Base-by-base conservation (phyloP, 768 basidiomycete genomes). In the Mycena floridula region DNA sequence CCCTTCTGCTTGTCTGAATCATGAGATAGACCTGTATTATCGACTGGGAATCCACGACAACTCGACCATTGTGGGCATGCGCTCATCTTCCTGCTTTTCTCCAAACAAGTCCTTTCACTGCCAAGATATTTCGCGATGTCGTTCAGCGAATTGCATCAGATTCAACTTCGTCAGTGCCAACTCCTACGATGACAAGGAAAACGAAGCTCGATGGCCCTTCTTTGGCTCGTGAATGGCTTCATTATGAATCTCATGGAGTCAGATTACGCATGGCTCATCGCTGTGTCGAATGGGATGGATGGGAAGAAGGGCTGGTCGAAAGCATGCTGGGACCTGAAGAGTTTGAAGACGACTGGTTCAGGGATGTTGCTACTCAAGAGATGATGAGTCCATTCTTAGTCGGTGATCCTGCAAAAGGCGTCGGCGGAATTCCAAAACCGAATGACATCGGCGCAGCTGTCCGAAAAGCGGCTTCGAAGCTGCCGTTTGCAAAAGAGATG, bases 1-100 rank as follows among this genome's bases (percentile, higher is more conserved):
- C 27, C 42, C 49, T 20, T 36, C 47, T 37, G 52, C 47, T 48
- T 44, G n/a, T 45, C 40, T 48, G 39, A 40, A 37, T 45, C 11
- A 35, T 50, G 12, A 23, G 40, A 8, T 55, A 92, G 89, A 86
- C 87, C 1, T 87, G 86, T 54, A 77, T 92, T 46, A 91, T 92
- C 32, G 89, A 92, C 54, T 90, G 87, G 89, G 89, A 92, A 59
- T 87, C 89, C 13, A 90, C 89, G n/a, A 88, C 86, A 9, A 88
- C 82, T 7, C 74, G 89, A 12, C 89, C 89, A 4, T 72, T 92
- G 16, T 91, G 88, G 88, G 82, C 85, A 16, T 82, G 80, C 47
- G 86, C 89, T 0, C 89, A 92, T 56, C 70, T 89, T 2, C 89
- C 89, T 0, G 75, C 85, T 0, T 88, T 89, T 59, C 73, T 88